phyloP scores from a whole-genome alignment of 1,284 basidiomycete species.

The Xerocomus minutiporus region DNA sequence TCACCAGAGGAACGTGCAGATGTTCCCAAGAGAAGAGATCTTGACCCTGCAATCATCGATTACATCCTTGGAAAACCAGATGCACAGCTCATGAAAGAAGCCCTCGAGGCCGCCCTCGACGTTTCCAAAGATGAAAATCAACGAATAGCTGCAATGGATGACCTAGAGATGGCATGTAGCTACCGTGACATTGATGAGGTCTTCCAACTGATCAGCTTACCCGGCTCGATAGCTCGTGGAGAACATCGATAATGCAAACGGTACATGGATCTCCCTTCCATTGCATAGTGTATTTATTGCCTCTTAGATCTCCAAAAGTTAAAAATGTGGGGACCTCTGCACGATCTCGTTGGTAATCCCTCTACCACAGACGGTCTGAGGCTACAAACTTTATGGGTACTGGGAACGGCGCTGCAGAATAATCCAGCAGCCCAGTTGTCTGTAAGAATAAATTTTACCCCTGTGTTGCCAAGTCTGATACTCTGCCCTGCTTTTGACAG shows the following conservation, averaged over 20 bases:
- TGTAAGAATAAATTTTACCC: constrained; percentile 42
- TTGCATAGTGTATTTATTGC: constrained; percentile 1
- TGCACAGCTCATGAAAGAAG: constrained; percentile 83
- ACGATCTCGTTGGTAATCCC: constrained; percentile 58
- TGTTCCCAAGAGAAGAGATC: constrained; percentile 41
- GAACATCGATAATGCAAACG: constrained; percentile 93
- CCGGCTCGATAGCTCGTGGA: constrained; percentile 68
- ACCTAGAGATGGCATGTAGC: constrained; percentile 84
- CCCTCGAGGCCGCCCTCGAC: constrained; percentile 71
- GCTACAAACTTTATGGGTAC: constrained; percentile 81
- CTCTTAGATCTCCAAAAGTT: constrained; percentile 73
- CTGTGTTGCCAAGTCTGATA: constrained; percentile 2
- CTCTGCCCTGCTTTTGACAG: constrained; percentile 36
- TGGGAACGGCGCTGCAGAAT: constrained; percentile 94
- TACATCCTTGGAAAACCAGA: constrained; percentile 85
- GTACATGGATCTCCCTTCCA: constrained; percentile 37
- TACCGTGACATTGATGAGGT: neutral
- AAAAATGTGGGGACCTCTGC: constrained; percentile 83
- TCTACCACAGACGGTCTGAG: constrained; percentile 60
- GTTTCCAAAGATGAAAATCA: constrained; percentile 56
- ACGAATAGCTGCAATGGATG: constrained; percentile 79
- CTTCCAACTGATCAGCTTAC: neutral
- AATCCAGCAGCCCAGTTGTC: constrained; percentile 87
- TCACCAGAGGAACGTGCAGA: constrained; percentile 29
- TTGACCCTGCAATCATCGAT: constrained; percentile 82